Evolutionary conservation across 2,329 filamentous ascomycete genomes (phyloP).

Genomic region (Alternaria ventricosa): DNA sequence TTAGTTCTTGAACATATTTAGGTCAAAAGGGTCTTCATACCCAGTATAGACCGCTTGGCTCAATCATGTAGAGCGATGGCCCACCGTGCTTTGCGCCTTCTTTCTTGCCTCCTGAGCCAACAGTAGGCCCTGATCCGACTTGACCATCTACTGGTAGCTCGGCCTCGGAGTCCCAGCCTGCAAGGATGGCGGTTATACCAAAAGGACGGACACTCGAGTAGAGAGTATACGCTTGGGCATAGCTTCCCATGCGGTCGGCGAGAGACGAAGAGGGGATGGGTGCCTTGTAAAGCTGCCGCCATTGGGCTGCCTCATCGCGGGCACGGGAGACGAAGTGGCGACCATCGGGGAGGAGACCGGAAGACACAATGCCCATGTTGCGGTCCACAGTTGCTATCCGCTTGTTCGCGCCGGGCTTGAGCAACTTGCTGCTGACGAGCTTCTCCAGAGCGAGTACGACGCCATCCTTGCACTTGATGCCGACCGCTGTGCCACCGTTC

Average conservation of each 20-base stretch:
- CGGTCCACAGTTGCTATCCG: constrained; percentile 93
- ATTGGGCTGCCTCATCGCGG: constrained; percentile 88
- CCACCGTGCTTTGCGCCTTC: constrained; percentile 79
- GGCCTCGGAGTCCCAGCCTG: constrained; percentile 88
- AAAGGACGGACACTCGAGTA: constrained; percentile 97
- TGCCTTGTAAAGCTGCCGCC: constrained; percentile 92
- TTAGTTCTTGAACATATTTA: constrained; percentile 1
- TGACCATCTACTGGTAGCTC: constrained; percentile 88
- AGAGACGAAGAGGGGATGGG: constrained; percentile 90
- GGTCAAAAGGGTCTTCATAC: constrained; percentile 48
- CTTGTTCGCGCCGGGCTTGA: constrained; percentile 96
- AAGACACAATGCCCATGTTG: constrained; percentile 91
- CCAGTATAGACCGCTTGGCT: constrained; percentile 97
- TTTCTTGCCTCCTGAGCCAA: constrained; percentile 84
- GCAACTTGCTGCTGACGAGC: constrained; percentile 90
- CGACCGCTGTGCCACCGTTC: constrained; percentile 94
- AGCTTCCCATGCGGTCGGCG: constrained; percentile 90
- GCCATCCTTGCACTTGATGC: constrained; percentile 96
- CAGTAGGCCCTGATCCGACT: constrained; percentile 79
- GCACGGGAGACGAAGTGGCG: constrained; percentile 94
- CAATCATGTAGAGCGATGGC: constrained; percentile 97
- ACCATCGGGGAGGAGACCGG: constrained; percentile 92
- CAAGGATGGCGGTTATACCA: constrained; percentile 92
- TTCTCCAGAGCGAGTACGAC: constrained; percentile 97
- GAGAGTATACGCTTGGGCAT: constrained; percentile 96